Conservation (phyloP, 2,329 filamentous ascomycete genomes). For the Talaromyces pinophilus region DNA sequence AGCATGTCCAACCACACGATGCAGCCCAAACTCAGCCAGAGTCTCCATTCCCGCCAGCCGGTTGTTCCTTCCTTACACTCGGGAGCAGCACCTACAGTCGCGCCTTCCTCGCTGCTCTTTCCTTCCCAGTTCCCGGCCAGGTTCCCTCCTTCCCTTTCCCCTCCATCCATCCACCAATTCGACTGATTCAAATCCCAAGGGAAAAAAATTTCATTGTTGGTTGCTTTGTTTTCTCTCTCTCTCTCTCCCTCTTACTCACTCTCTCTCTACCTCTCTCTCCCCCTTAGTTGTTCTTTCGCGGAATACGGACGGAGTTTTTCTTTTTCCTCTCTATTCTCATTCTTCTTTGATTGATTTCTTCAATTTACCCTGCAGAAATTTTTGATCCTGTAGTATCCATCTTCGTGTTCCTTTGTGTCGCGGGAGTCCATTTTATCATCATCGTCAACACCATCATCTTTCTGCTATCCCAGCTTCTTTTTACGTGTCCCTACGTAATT, state of each 20-base stretch:
- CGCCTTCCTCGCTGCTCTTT: background rate
- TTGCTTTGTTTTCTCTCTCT: slow-evolving; percentile 17
- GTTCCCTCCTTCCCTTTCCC: slow-evolving; percentile 11
- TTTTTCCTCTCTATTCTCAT: slow-evolving; percentile 26
- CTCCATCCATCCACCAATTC: slow-evolving; percentile 17
- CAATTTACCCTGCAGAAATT: slow-evolving; percentile 32
- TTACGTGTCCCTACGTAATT: slow-evolving; percentile 25
- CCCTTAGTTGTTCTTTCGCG: slow-evolving; percentile 26
- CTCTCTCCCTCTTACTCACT: slow-evolving; percentile 24
- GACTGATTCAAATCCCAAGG: slow-evolving; percentile 2
- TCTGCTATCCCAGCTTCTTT: slow-evolving; percentile 24
- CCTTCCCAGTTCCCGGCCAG: slow-evolving; percentile 6
- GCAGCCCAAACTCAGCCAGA: slow-evolving; percentile 16
- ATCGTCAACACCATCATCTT: slow-evolving; percentile 18
- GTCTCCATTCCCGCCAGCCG: slow-evolving; percentile 15
- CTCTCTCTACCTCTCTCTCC: slow-evolving; percentile 25
- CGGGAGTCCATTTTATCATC: slow-evolving; percentile 32
- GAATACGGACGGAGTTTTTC: slow-evolving; percentile 26
- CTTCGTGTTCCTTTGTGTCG: slow-evolving; percentile 29
- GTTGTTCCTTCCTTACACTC: slow-evolving; percentile 13
- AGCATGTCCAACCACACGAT: background rate
- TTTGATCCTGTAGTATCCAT: slow-evolving; percentile 29
- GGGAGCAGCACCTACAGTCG: background rate
- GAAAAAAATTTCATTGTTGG: slow-evolving; percentile 15
- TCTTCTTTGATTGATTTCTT: slow-evolving; percentile 26